phyloP scores from a whole-genome alignment of 2,329 filamentous ascomycete species.

The Dothiorella sarmentorum region DNA sequence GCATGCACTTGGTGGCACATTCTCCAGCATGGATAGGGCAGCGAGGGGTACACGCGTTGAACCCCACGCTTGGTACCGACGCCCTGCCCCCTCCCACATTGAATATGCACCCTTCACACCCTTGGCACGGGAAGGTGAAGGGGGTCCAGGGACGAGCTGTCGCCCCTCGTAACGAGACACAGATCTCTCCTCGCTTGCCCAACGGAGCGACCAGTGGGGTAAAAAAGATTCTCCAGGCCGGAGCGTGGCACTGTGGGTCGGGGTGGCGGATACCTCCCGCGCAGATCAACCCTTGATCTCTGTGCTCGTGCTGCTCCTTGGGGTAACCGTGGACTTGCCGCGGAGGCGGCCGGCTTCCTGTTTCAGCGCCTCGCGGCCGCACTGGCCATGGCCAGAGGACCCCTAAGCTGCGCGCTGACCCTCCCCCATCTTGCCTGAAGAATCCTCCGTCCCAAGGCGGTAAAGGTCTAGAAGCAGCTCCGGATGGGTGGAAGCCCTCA shows the following conservation, averaged over 20 bases:
- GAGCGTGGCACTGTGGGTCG: slow-evolving; percentile 9
- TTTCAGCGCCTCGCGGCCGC: background rate
- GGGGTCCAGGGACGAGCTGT: background rate
- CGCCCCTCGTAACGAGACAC: background rate
- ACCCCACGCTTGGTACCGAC: background rate
- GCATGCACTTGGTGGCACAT: slow-evolving; percentile 5
- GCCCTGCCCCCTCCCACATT: background rate
- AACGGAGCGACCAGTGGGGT: background rate
- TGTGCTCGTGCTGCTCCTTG: background rate
- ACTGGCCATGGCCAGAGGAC: slow-evolving; percentile 7
- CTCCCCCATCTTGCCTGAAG: slow-evolving; percentile 6
- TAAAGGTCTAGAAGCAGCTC: background rate
- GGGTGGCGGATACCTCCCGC: slow-evolving; percentile 1
- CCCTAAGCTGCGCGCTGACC: background rate
- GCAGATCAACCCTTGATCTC: slow-evolving; percentile 15
- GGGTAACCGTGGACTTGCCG: background rate
- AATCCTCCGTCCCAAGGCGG: background rate
- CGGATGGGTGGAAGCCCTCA: background rate
- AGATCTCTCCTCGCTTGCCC: background rate
- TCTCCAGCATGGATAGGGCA: background rate
- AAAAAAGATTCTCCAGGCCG: slow-evolving; percentile 11
- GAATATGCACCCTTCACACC: background rate
- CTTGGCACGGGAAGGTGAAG: background rate
- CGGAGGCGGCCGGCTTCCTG: slow-evolving; percentile 8
- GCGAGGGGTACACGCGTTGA: background rate